phyloP scores from a whole-genome alignment of 441 rosid species.

The Aleurites moluccanus region DNA sequence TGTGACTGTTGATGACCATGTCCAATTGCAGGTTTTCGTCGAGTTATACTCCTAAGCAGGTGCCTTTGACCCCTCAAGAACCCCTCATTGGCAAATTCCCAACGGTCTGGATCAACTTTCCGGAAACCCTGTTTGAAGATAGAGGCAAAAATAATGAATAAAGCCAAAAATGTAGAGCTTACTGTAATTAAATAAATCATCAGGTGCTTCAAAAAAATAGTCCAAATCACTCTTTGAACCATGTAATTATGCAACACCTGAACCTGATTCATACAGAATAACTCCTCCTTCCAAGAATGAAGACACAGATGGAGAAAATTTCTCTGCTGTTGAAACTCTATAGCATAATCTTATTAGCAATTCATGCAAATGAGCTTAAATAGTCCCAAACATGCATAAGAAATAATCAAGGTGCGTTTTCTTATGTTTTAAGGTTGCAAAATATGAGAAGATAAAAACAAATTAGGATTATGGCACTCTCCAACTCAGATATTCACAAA shows the following conservation, averaged over 20 bases:
- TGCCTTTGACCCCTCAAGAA: slow-evolving; percentile 90
- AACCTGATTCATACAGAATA: not conserved
- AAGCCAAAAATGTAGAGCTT: slow-evolving; percentile 12
- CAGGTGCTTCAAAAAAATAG: not conserved
- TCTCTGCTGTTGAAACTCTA: not conserved
- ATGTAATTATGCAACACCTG: not conserved
- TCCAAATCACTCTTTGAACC: not conserved
- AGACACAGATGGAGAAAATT: not conserved
- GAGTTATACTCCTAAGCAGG: slow-evolving; percentile 59
- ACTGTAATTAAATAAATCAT: not conserved
- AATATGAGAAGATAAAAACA: not conserved
- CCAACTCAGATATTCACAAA: not conserved
- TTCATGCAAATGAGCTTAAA: not conserved
- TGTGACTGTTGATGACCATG: slow-evolving; percentile 61
- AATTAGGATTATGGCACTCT: not conserved
- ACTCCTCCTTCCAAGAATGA: not conserved
- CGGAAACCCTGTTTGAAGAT: slow-evolving; percentile 73
- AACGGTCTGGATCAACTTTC: slow-evolving; percentile 91
- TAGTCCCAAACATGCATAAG: not conserved
- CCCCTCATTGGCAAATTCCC: slow-evolving; percentile 96
- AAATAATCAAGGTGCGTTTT: not conserved
- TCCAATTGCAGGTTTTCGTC: slow-evolving; percentile 82
- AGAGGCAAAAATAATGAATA: slow-evolving; percentile 13
- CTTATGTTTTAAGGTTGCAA: not conserved
- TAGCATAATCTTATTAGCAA: not conserved